These are phyloP conservation scores for Handroanthus guayacan DNA, from an alignment of 257 asterid genomes.

Conservation along the genomic window DNA sequence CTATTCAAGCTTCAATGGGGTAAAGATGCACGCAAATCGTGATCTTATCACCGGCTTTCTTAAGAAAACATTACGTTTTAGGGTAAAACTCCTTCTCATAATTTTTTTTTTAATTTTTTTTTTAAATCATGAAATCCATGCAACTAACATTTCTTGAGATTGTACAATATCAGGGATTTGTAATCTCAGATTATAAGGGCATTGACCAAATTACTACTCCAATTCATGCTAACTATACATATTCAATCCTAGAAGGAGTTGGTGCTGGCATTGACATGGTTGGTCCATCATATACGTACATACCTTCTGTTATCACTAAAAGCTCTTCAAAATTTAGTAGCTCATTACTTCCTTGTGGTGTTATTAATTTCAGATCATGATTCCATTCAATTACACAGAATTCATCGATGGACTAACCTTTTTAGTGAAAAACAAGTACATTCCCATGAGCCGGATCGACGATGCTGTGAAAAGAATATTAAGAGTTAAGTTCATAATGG, in stretches of 20 bases:
- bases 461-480: conserved; percentile 54
- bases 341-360: neutral
- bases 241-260: conserved; percentile 47
- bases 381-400: conserved; percentile 46
- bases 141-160: neutral
- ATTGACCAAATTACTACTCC: conserved; percentile 48
- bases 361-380: conserved; percentile 39
- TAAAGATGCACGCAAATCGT: conserved; percentile 55
- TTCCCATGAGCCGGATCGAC: conserved; percentile 44
- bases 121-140: neutral
- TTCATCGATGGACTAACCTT: conserved; percentile 42
- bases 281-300: neutral
- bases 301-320: neutral
- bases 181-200: conserved; percentile 49
- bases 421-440: conserved; percentile 39
- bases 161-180: conserved; percentile 45
- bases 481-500: conserved; percentile 51
- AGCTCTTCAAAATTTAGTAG: too few relatives aligned
- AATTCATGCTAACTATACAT: conserved; percentile 42
- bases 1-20: conserved; percentile 54
- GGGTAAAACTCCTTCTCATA: conserved; percentile 35
- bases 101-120: neutral
- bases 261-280: conserved; percentile 59
- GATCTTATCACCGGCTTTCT: conserved; percentile 47
- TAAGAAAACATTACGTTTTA: conserved; percentile 47